Percentiles rank a stretch among this genome's conserved stretches.
Conservation (phyloP, 176 grass and related monocot species). For the Musa itinerans region DNA sequence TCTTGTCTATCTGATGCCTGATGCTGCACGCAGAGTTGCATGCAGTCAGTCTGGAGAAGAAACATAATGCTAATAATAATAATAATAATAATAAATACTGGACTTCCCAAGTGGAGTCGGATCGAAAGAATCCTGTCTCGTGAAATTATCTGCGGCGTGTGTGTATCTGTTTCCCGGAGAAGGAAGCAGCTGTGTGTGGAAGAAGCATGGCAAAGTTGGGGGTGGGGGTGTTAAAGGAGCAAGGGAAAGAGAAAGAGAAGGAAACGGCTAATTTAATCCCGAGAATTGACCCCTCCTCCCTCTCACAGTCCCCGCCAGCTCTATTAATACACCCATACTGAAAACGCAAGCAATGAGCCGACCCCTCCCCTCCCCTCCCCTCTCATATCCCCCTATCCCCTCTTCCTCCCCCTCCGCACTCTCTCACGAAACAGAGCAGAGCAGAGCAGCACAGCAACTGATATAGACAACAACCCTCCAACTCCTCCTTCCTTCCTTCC, state of each 20-base stretch:
- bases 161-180: too few species aligned
- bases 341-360: neutral
- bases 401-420: neutral
- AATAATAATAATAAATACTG: too few species aligned
- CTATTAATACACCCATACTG: neutral
- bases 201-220: too few species aligned
- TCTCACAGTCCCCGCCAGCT: neutral
- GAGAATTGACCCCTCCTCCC: neutral
- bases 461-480: too few species aligned
- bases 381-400: too few species aligned
- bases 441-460: neutral
- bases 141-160: too few species aligned
- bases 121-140: neutral
- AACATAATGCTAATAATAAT: too few species aligned
- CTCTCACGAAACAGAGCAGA: neutral
- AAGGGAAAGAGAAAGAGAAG: neutral
- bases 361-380: neutral
- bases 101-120: neutral
- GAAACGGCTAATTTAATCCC: neutral
- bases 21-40: too few species aligned
- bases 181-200: too few species aligned
- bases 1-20: too few species aligned
- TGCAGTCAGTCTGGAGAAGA: too few species aligned
- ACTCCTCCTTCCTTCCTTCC: too few species aligned
- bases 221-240: neutral